These are phyloP conservation scores for Wickerhamiella brachini DNA, from an alignment of 805 yeast genomes.

Conservation along the genomic window DNA sequence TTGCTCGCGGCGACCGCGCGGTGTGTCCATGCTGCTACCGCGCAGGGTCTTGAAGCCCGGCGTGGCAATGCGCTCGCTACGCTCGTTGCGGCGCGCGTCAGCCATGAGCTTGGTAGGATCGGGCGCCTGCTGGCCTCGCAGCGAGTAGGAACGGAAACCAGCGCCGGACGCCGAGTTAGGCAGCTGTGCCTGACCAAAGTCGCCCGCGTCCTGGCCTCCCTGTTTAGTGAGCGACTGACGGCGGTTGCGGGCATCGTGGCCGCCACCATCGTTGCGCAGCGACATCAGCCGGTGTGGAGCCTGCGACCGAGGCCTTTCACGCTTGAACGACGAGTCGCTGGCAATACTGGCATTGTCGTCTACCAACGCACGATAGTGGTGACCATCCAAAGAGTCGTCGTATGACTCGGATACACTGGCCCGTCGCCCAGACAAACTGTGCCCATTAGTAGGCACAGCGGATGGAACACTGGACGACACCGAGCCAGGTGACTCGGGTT, in stretches of 20 bases:
- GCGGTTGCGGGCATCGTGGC: neutral
- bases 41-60: neutral
- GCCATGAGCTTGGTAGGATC: constrained; percentile 10
- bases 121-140: constrained; percentile 10
- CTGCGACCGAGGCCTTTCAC: constrained; percentile 5
- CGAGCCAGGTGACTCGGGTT: neutral
- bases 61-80: neutral
- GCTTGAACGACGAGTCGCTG: constrained; percentile 15
- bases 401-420: neutral
- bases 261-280: constrained; percentile 1
- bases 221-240: neutral
- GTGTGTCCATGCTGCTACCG: neutral
- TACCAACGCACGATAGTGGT: constrained; percentile 9
- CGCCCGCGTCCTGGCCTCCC: neutral
- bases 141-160: constrained; percentile 12
- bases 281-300: constrained; percentile 2
- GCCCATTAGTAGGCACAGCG: neutral
- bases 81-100: neutral
- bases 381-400: constrained; percentile 1
- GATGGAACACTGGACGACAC: neutral
- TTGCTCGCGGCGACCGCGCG: neutral
- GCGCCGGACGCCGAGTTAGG: constrained; percentile 1
- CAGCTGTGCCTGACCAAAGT: neutral
- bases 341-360: constrained; percentile 12
- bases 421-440: neutral